Evolutionary conservation across 768 basidiomycete genomes (phyloP).

Genomic region (Hericium rajendrae): DNA sequence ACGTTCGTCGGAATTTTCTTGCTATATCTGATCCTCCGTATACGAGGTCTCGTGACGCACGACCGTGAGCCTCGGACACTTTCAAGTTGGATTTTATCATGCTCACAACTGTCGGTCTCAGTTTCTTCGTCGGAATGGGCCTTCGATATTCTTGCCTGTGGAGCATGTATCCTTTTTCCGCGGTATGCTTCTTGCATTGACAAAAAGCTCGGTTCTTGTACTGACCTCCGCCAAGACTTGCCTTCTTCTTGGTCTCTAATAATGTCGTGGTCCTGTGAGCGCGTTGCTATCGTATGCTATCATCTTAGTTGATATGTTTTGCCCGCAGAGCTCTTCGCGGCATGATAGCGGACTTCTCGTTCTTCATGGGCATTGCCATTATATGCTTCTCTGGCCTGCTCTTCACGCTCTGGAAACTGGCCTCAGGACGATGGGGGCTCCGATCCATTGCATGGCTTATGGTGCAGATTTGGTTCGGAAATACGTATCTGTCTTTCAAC

Average conservation of each 20-base stretch:
- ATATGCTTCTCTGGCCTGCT: conserved; percentile 76
- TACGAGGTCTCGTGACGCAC: background rate
- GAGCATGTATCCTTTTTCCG: conserved; percentile 79
- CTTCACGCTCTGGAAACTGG: conserved; percentile 45
- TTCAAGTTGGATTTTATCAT: background rate
- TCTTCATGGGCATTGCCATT: conserved; percentile 69
- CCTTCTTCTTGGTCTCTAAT: conserved; percentile 72
- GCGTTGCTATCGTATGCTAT: background rate
- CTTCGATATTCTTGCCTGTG: conserved; percentile 79
- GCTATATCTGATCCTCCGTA: conserved; percentile 44
- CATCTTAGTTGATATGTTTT: background rate
- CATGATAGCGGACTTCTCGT: conserved; percentile 72
- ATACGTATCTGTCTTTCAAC: conserved; percentile 47
- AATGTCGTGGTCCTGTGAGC: conserved; percentile 71
- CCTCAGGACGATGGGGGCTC: conserved; percentile 28
- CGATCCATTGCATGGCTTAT: conserved; percentile 72
- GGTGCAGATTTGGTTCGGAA: conserved; percentile 84
- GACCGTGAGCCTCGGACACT: background rate
- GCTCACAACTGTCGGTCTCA: background rate
- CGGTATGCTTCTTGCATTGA: conserved; percentile 31
- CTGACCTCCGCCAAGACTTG: conserved; percentile 35
- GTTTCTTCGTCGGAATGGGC: conserved; percentile 43
- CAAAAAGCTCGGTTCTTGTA: background rate
- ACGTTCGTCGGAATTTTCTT: conserved; percentile 63
- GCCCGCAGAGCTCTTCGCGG: conserved; percentile 57